Evolutionary conservation across 2,329 filamentous ascomycete genomes (phyloP).

Genomic region (Triangularia setosa): DNA sequence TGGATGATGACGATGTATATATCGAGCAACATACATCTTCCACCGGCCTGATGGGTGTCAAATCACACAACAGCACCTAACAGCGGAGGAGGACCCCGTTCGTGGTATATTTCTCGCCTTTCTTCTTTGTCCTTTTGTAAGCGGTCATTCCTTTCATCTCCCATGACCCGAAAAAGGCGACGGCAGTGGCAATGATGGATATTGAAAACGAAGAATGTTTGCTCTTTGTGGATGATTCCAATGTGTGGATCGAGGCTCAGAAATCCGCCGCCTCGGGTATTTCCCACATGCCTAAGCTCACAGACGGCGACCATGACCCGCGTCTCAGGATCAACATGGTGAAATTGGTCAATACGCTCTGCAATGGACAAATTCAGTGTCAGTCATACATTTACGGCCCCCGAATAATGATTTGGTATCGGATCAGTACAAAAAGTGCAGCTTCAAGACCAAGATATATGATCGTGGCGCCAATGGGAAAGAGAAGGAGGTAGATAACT

Average conservation of each 20-base stretch:
- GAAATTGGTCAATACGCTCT: slow-evolving; percentile 18
- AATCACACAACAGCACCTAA: too few species aligned
- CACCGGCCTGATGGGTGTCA: neutral
- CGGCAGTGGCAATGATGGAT: neutral
- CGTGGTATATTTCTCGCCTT: neutral
- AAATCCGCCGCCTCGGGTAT: slow-evolving; percentile 24
- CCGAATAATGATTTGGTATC: slow-evolving; percentile 27
- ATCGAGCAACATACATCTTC: neutral
- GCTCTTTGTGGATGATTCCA: slow-evolving; percentile 23
- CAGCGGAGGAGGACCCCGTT: neutral
- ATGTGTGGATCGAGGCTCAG: slow-evolving; percentile 26
- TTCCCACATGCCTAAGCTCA: slow-evolving; percentile 23
- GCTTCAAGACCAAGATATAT: slow-evolving; percentile 3
- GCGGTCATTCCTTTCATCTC: neutral
- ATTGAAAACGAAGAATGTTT: slow-evolving; percentile 17
- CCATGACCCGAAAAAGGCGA: too few species aligned
- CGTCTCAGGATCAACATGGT: slow-evolving; percentile 24
- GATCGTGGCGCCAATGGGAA: slow-evolving; percentile 18
- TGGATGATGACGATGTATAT: neutral
- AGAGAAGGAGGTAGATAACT: slow-evolving; percentile 29
- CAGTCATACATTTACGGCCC: slow-evolving; percentile 25
- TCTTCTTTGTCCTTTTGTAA: neutral
- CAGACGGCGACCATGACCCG: slow-evolving; percentile 24
- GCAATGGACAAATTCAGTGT: slow-evolving; percentile 16
- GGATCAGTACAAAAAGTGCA: slow-evolving; percentile 19